These are phyloP conservation scores for Eruca vesicaria DNA, from an alignment of 441 rosid genomes.

Conservation along the genomic window DNA sequence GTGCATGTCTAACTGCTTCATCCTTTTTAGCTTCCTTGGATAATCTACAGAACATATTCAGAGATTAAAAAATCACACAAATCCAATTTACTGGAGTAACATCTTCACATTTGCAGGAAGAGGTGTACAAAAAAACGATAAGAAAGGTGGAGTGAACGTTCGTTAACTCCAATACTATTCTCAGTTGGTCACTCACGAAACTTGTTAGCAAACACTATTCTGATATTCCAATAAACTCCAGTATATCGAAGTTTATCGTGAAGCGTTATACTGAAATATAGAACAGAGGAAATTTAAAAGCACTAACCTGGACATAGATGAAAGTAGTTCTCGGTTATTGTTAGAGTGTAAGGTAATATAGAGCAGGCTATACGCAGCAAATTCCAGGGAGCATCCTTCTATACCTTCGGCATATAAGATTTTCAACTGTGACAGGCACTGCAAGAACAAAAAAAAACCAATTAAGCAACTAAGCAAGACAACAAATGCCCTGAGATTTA, in stretches of 20 bases:
- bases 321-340: slow-evolving; percentile 79
- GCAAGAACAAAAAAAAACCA: slow-evolving; percentile 33
- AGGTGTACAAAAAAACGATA: not conserved
- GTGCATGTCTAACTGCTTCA: slow-evolving; percentile 91
- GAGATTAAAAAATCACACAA: slow-evolving; percentile 29
- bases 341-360: slow-evolving; percentile 89
- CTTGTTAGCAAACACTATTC: not conserved
- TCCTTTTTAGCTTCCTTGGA: slow-evolving; percentile 69
- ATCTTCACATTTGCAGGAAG: slow-evolving; percentile 3
- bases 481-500: not conserved
- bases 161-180: not conserved
- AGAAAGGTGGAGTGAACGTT: not conserved
- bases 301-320: slow-evolving; percentile 89
- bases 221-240: not conserved
- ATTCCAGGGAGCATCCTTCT: slow-evolving; percentile 88
- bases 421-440: slow-evolving; percentile 97
- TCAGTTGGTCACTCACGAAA: not conserved
- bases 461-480: slow-evolving; percentile 21
- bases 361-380: slow-evolving; percentile 91
- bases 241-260: not conserved
- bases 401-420: slow-evolving; percentile 91
- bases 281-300: slow-evolving; percentile 2
- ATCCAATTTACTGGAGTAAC: slow-evolving; percentile 14
- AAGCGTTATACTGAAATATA: not conserved
- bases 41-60: slow-evolving; percentile 73